Evolutionary conservation across 2,329 filamentous ascomycete species (phyloP), one percentile per base, ranked within the genome.

Genomic region (Epichloe coenophiala): DNA sequence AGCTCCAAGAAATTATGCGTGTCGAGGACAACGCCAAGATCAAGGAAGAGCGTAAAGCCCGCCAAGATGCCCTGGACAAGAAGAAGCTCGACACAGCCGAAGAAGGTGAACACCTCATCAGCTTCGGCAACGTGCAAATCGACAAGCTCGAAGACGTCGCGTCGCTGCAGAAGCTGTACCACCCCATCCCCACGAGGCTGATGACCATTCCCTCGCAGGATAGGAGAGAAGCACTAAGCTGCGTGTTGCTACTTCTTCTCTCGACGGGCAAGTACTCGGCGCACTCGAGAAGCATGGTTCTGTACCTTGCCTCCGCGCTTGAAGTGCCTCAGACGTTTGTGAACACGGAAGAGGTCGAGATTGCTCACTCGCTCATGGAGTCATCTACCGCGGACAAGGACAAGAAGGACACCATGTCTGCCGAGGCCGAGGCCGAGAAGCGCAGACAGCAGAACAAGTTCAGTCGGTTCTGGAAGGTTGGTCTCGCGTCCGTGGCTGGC

Each of bases 401-500:
- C 53, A 57, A 65, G 54, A 61, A 63, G 55, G 54, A 75, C 21
- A 57, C 60, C 43, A 83, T 94, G 72, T 83, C 82, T 0, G 86
- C 85, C 1, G 85, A 90, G 54, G 79, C 83, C 1, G 88, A 93
- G 63, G 82, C 81, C 0, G 79, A 84, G 60, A 86, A 85, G 62
- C 80, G 84, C 49, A 77, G 77, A 13, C 81, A 90, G 55, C 77
- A 86, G 53, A 86, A 84, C 50, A 80, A 86, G 57, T 69, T 76
- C 8, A 74, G 79, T 19, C 74, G 89, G 8, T 85, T 85, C 63
- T 95, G 88, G 87, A 96, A 95, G 63, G 88, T 96, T 19, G 88
- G 90, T 0, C 73, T 96, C 27, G 91, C 90, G 0, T 87, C 86
- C 8, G 88, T 94, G 0, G 89, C 88, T 0, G 91, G 91, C 11